Evolutionary conservation across 306 rosid genomes (phyloP).

Genomic region (Morella rubra): DNA sequence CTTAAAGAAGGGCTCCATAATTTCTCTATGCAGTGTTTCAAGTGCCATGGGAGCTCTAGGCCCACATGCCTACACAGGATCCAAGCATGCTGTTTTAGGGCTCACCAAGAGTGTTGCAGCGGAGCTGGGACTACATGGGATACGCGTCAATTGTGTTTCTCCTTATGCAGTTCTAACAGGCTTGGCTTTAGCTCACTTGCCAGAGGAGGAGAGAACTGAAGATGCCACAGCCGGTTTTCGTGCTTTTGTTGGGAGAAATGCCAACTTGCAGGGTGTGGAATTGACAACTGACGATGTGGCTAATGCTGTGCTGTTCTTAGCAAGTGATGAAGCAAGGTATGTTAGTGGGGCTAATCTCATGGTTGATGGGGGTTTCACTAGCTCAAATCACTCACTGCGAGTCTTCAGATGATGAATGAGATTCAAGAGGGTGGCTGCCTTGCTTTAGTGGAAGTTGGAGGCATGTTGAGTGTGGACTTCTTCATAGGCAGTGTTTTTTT

Average conservation of each 20-base stretch:
- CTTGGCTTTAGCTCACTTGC: constrained; percentile 69
- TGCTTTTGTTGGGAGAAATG: constrained; percentile 32
- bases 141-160: constrained; percentile 68
- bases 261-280: constrained; percentile 76
- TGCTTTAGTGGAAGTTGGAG: neutral
- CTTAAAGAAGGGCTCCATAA: constrained; percentile 60
- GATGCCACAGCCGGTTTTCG: constrained; percentile 48
- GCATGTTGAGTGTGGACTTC: neutral
- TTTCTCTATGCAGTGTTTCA: constrained; percentile 62
- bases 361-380: constrained; percentile 76
- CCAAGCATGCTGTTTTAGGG: constrained; percentile 81
- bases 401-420: constrained; percentile 53
- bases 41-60: constrained; percentile 54
- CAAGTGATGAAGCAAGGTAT: constrained; percentile 73
- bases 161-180: constrained; percentile 59
- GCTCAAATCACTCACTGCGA: constrained; percentile 45
- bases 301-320: constrained; percentile 77
- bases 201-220: constrained; percentile 63
- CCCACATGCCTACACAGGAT: constrained; percentile 69
- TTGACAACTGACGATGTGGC: constrained; percentile 64
- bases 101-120: constrained; percentile 79
- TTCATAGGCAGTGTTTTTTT: neutral
- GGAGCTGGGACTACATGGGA: constrained; percentile 63
- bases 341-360: constrained; percentile 71
- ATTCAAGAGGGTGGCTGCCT: neutral